phyloP scores from a whole-genome alignment of 2,329 filamentous ascomycete species.

The Colletotrichum kahawae region DNA sequence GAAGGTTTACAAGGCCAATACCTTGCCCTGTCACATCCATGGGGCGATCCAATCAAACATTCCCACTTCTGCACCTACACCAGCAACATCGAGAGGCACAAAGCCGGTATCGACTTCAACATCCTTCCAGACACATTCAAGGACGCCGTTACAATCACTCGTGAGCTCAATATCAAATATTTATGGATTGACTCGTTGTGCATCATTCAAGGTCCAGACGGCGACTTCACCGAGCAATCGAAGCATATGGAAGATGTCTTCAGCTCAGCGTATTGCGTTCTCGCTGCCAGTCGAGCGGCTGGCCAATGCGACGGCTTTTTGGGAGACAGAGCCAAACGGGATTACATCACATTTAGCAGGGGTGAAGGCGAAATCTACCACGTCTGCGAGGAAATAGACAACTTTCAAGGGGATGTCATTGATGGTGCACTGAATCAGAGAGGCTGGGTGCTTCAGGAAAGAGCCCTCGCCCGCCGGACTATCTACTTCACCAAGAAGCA shows the following conservation, averaged over 20 bases:
- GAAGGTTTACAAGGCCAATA: too few relatives aligned
- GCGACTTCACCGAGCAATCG: slow-evolving; percentile 20
- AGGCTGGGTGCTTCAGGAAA: slow-evolving; percentile 46
- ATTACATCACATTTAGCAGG: neutral
- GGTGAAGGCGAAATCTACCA: neutral
- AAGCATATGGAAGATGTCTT: slow-evolving; percentile 8
- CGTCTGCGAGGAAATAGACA: slow-evolving; percentile 31
- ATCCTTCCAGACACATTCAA: slow-evolving; percentile 11
- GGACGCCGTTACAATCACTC: slow-evolving; percentile 14
- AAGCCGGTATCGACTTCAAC: neutral
- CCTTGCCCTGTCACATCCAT: neutral
- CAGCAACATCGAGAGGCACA: neutral
- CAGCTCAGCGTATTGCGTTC: neutral
- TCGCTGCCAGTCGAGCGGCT: neutral
- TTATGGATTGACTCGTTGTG: slow-evolving; percentile 25
- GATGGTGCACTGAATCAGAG: slow-evolving; percentile 33
- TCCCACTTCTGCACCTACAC: neutral
- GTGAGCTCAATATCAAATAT: slow-evolving; percentile 6
- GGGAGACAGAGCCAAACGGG: neutral
- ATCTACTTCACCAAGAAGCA: slow-evolving; percentile 41
- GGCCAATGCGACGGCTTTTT: neutral
- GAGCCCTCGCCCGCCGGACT: slow-evolving; percentile 36
- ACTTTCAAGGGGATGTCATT: slow-evolving; percentile 38
- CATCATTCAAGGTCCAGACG: slow-evolving; percentile 23
- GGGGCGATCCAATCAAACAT: neutral